Evolutionary conservation across 768 basidiomycete genomes (phyloP), one percentile per base, ranked within the genome.

Genomic region (Dendrothele bispora): DNA sequence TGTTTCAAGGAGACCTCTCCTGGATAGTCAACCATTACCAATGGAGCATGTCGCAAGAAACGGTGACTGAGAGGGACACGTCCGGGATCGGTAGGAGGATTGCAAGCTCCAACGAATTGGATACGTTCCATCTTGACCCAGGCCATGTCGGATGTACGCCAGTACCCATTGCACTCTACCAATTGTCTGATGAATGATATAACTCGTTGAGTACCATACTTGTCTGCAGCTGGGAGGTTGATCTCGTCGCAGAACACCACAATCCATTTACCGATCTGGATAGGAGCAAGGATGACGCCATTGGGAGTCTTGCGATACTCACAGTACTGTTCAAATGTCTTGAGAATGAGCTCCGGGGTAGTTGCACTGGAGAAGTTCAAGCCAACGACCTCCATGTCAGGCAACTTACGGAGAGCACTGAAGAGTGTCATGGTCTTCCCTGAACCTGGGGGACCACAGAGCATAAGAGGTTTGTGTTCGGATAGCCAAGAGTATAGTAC

Each of bases 231-330:
- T 2, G 97, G 97, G 4, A 99, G 72, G 62, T 99, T 99, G 75
- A 99, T 98, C 67, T 99, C 97, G 64, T 99, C 97, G 65, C 97
- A 99, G 73, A 99, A 99, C n/a, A 99, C 88, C 27, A 99, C 95
- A 40, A 99, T 79, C 97, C 97, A 99, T 38, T 94, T 86, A 22
- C 95, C 95, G 52, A 98, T 93, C 60, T 98, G 94, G 3, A 87
- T 70, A 8, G 97, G 97, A 3, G 97, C 86, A 43, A 99, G 82
- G 39, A 98, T 82, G 39, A 97, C 90, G n/a, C 97, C 97, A 58
- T 94, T 98, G 11, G 97, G 93, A 4, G 97, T 98, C 71, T 98
- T 98, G 46, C 95, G 80, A 62, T 95, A 98, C 69, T 99, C 97
- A 71, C 97, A 99, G 61, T 99, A 97, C 69, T 99, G 97, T 64